Evolutionary conservation across 1,139 yeast species (phyloP).

Genomic region (Zygoascus hellenicus): DNA sequence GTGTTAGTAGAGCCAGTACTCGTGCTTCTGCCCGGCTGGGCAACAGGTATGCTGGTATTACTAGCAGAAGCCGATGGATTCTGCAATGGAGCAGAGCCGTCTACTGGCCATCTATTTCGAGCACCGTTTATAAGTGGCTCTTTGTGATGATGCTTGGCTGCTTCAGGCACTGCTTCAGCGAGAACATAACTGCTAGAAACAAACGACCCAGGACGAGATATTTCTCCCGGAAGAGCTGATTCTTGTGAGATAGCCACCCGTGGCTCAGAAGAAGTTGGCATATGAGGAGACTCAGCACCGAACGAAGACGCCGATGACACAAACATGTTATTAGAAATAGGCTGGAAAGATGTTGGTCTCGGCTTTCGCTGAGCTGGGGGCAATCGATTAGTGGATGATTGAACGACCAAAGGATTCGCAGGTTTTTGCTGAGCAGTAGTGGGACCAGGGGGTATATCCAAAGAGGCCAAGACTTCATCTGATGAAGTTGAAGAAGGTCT

Average conservation of each 20-base stretch:
- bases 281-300: conserved; percentile 14
- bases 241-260: conserved; percentile 34
- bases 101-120: conserved; percentile 1
- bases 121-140: conserved; percentile 7
- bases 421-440: conserved; percentile 8
- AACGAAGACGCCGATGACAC: conserved; percentile 4
- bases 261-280: conserved; percentile 32
- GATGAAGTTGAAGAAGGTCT: conserved; percentile 14
- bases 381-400: conserved; percentile 18
- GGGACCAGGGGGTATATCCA: conserved; percentile 22
- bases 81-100: background rate
- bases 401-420: conserved; percentile 7
- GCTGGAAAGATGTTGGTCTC: conserved; percentile 37
- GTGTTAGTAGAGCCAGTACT: conserved; percentile 7
- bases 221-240: conserved; percentile 35
- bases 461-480: conserved; percentile 23
- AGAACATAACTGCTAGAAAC: conserved; percentile 11
- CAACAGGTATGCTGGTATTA: background rate
- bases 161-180: conserved; percentile 4
- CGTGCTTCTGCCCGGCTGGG: conserved; percentile 1
- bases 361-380: conserved; percentile 34
- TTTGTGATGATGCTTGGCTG: background rate
- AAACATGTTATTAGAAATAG: conserved; percentile 8
- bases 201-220: conserved; percentile 29
- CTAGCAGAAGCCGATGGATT: background rate